Evolutionary conservation across 306 rosid species (phyloP).

Genomic region (Delonix regia): DNA sequence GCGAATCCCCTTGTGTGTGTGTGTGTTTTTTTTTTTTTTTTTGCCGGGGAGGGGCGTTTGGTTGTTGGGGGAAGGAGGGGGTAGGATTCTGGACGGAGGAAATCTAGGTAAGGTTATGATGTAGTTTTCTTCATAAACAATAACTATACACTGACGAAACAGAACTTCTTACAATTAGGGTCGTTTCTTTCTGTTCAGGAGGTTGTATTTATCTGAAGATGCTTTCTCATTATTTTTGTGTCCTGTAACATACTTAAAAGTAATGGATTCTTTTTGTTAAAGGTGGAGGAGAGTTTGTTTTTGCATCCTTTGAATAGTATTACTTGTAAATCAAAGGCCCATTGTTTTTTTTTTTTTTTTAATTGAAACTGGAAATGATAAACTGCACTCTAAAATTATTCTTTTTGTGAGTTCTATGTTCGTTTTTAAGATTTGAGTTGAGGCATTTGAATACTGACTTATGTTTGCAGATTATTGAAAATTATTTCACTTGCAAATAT

Average conservation of each 20-base stretch:
- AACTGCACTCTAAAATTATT: not conserved
- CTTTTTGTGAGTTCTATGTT: not conserved
- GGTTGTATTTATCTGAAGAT: not conserved
- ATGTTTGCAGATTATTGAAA: not conserved
- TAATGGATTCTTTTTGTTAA: not conserved
- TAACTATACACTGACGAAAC: not conserved
- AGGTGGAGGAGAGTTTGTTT: not conserved
- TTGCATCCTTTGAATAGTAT: not conserved
- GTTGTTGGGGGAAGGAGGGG: not conserved
- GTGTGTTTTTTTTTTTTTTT: no score
- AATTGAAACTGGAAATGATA: not conserved
- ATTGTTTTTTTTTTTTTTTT: not conserved
- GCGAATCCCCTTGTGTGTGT: not conserved
- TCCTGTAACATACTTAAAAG: no score
- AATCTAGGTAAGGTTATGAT: not conserved
- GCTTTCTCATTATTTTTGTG: not conserved
- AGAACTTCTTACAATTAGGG: not conserved
- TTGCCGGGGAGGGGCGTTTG: not conserved
- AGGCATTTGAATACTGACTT: not conserved
- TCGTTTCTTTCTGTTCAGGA: not conserved
- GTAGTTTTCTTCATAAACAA: not conserved
- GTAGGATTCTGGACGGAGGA: not conserved
- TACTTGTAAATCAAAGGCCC: not conserved
- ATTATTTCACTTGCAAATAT: not conserved
- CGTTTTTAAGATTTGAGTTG: not conserved